Evolutionary conservation across 2,329 filamentous ascomycete species (phyloP).

Genomic region (Rachicladosporium sp.): DNA sequence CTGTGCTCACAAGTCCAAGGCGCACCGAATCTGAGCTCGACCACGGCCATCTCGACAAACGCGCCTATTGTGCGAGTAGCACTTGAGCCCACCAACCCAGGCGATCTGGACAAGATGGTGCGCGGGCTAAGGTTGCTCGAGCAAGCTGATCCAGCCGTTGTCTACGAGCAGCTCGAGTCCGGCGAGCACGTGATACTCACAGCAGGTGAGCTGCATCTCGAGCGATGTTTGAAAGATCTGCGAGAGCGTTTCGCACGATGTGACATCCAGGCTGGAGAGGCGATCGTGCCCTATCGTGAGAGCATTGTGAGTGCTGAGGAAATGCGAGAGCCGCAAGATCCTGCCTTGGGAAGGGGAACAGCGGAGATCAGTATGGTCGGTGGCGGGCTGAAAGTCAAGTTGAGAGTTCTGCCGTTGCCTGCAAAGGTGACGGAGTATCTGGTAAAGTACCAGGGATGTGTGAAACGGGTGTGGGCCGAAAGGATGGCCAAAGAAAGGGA

Average conservation of each 20-base stretch:
- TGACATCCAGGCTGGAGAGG: conserved; percentile 84
- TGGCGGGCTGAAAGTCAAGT: conserved; percentile 67
- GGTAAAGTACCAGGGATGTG: conserved; percentile 62
- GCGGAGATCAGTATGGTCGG: conserved; percentile 66
- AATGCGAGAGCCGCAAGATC: conserved; percentile 80
- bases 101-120: conserved; percentile 91
- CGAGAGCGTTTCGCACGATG: conserved; percentile 86
- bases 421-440: conserved; percentile 72
- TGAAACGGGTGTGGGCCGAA: conserved; percentile 69
- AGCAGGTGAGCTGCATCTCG: conserved; percentile 85
- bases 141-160: conserved; percentile 87
- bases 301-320: conserved; percentile 74
- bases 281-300: conserved; percentile 92
- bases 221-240: conserved; percentile 85
- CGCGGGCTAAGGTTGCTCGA: conserved; percentile 73
- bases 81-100: conserved; percentile 79
- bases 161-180: conserved; percentile 85
- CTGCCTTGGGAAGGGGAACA: conserved; percentile 73
- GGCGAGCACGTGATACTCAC: conserved; percentile 93
- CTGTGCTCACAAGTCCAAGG: conserved; percentile 79
- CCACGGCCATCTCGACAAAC: conserved; percentile 59
- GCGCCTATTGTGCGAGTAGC: conserved; percentile 85
- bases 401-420: conserved; percentile 71
- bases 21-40: conserved; percentile 78
- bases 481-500: conserved; percentile 41